phyloP scores from a whole-genome alignment of 192 early-diverging fungal species.

The Tieghemiomyces parasiticus region DNA sequence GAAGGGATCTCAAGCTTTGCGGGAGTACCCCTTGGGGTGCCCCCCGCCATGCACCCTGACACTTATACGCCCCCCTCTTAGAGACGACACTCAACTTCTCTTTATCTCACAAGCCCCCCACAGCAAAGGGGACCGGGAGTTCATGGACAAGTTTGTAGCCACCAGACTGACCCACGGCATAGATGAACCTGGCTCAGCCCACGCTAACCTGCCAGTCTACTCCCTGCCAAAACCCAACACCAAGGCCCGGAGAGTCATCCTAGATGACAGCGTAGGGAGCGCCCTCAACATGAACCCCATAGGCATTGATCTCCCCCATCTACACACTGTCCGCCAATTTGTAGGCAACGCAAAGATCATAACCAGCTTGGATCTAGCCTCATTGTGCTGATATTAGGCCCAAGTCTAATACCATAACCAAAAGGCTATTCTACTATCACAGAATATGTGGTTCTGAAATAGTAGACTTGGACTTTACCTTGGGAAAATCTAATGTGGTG shows the following conservation, averaged over 20 bases:
- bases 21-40: not conserved
- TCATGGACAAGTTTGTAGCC: not conserved
- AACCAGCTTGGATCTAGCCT: conserved; percentile 3
- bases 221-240: not conserved
- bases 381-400: too few relatives aligned
- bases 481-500: too few relatives aligned
- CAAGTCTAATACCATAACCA: too few relatives aligned
- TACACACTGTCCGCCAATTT: conserved; percentile 8
- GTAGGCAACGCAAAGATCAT: conserved; percentile 1
- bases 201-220: not conserved
- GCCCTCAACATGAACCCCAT: conserved; percentile 14
- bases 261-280: conserved; percentile 15
- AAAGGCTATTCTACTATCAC: too few relatives aligned
- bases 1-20: not conserved
- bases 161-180: not conserved
- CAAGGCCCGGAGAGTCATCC: conserved; percentile 10
- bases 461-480: too few relatives aligned
- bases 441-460: too few relatives aligned
- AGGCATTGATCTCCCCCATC: conserved; percentile 12
- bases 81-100: not conserved
- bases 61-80: not conserved
- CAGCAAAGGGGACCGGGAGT: not conserved
- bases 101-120: not conserved
- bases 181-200: not conserved
- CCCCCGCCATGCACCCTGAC: not conserved